These are phyloP conservation scores for Gonium pectorale DNA, from an alignment of 139 green algal genomes.

Conservation along the genomic window DNA sequence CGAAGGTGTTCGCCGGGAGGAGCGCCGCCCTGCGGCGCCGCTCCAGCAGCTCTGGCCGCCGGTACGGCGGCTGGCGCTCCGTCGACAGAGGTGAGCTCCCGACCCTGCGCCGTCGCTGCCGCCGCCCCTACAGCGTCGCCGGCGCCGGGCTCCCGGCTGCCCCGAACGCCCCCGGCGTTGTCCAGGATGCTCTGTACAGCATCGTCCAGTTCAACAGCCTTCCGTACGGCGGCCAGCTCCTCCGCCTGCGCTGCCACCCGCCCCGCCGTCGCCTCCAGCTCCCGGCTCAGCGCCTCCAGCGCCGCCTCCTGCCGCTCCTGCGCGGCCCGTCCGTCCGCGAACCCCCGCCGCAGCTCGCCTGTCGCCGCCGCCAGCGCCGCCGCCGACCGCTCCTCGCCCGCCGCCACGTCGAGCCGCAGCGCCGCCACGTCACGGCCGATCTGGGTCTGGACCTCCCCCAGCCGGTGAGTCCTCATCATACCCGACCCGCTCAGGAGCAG, in stretches of 20 bases:
- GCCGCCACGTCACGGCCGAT: not conserved
- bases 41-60: too few species aligned
- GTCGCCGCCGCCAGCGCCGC: not conserved
- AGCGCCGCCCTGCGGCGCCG: too few species aligned
- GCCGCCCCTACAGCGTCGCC: not conserved
- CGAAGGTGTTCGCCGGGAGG: not conserved
- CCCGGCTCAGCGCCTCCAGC: not conserved
- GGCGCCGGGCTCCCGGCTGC: not conserved
- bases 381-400: not conserved
- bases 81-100: not conserved
- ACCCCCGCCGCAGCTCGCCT: not conserved
- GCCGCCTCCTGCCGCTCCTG: not conserved
- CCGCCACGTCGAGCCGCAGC: not conserved
- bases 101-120: not conserved
- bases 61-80: not conserved
- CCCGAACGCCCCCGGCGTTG: not conserved
- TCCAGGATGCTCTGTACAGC: conserved; percentile 5
- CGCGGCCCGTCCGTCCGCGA: not conserved
- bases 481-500: not conserved
- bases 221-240: not conserved
- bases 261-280: not conserved
- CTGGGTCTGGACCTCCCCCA: not conserved
- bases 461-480: not conserved
- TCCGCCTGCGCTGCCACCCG: not conserved
- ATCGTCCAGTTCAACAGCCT: not conserved